Evolutionary conservation across 805 yeast species (phyloP), one percentile per base, ranked within the genome.

Genomic region (Metschnikowia similis): DNA sequence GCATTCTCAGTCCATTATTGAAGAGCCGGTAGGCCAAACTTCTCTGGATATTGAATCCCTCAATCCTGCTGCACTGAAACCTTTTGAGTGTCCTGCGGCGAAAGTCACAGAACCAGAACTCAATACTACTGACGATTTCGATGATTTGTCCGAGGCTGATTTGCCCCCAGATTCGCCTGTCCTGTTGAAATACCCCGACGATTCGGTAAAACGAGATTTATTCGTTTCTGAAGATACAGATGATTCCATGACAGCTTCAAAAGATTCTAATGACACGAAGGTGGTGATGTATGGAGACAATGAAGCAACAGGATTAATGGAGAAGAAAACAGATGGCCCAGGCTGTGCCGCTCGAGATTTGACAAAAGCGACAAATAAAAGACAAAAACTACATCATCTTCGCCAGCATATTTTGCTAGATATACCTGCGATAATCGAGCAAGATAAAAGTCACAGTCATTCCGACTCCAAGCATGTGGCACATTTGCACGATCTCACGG

Each of bases 401-500:
- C 45, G 45, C 21, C 45, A 37, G 37, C 45, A 30, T 29, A 14
- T 41, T 9, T 31, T 31, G 29, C 37, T 41, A 14, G 14, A 10
- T 7, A 17, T 41, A 16, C 9, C 34, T n/a, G 6, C 11, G 8
- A 39, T 27, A n/a, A 34, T 29, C 14, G 10, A 41, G 21, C 37
- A 29, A 14, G n/a, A 26, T 11, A 5, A 16, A 10, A 13, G 6
- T 13, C 35, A 8, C 28, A 11, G 35, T n/a, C 30, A 29, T 11
- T 6, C 27, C 8, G 34, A 28, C 17, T 14, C 7, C 42, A 39
- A 28, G 28, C 39, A 35, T 28, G 45, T 55, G 31, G 57, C 58
- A 3, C 37, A 44, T 9, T 41, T 55, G 29, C 55, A 49, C n/a
- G 58, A 57, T 28, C 46, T 57, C 9, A 41, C 37, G 10, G 55